phyloP scores from a whole-genome alignment of 495 filamentous ascomycete species.

The Neohortaea acidophila region DNA sequence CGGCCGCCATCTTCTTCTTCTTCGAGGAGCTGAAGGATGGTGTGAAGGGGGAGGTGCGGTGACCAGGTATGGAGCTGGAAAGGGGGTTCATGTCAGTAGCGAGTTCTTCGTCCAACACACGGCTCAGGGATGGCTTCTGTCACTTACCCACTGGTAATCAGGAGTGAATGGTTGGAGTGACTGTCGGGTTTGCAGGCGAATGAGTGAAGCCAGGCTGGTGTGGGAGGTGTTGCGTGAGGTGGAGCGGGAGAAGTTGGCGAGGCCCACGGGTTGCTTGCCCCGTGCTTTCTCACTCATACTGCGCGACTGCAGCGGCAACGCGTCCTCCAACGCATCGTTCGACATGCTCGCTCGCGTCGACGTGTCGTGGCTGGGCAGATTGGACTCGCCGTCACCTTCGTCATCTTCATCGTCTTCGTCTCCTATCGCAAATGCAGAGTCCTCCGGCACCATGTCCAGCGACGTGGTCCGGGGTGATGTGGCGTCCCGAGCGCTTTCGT shows the following conservation, averaged over 20 bases:
- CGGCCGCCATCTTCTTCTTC: constrained; percentile 48
- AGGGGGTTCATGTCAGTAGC: constrained; percentile 1
- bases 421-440: constrained; percentile 73
- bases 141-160: constrained; percentile 53
- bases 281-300: constrained; percentile 97
- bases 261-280: constrained; percentile 85
- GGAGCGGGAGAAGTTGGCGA: constrained; percentile 67
- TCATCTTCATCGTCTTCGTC: constrained; percentile 72
- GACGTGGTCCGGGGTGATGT: constrained; percentile 43
- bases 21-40: constrained; percentile 38
- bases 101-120: constrained; percentile 6
- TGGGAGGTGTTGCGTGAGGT: constrained; percentile 88
- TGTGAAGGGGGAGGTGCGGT: constrained; percentile 79
- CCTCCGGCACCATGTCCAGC: constrained; percentile 67
- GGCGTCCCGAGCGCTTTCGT: constrained; percentile 57
- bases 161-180: constrained; percentile 56
- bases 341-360: constrained; percentile 5
- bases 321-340: constrained; percentile 45
- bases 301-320: constrained; percentile 71
- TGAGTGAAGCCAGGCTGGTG: constrained; percentile 58
- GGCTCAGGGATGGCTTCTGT: not conserved
- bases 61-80: constrained; percentile 84
- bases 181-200: constrained; percentile 36
- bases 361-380: constrained; percentile 1
- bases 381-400: constrained; percentile 24